Evolutionary conservation across 345 rosid genomes (phyloP).

Genomic region (Noccaea caerulescens): DNA sequence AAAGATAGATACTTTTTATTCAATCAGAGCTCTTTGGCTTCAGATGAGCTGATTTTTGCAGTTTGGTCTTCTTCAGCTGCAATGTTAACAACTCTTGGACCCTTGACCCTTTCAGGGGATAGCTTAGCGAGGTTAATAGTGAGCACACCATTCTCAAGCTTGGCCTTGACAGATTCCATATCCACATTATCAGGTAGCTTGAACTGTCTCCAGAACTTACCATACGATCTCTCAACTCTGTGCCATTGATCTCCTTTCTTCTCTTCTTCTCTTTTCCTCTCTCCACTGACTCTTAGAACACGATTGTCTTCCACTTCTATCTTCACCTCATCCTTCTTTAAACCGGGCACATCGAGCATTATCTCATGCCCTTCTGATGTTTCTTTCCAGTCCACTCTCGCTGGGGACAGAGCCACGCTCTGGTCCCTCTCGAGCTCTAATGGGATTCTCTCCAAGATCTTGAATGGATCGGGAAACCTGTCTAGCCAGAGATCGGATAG

Average conservation of each 20-base stretch:
- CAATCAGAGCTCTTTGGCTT: slow-evolving; percentile 60
- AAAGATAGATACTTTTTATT: not conserved
- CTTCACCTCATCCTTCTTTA: slow-evolving; percentile 80
- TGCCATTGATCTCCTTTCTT: slow-evolving; percentile 86
- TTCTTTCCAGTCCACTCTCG: slow-evolving; percentile 92
- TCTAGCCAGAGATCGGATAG: slow-evolving; percentile 55
- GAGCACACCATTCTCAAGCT: slow-evolving; percentile 77
- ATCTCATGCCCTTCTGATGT: slow-evolving; percentile 73
- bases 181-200: slow-evolving; percentile 80
- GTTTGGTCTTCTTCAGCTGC: slow-evolving; percentile 54
- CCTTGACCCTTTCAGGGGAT: slow-evolving; percentile 66
- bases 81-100: slow-evolving; percentile 64
- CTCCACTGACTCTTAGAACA: slow-evolving; percentile 72
- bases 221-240: slow-evolving; percentile 75
- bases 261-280: slow-evolving; percentile 79
- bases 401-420: slow-evolving; percentile 50
- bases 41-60: slow-evolving; percentile 47
- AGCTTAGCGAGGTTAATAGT: slow-evolving; percentile 61
- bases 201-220: slow-evolving; percentile 89
- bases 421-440: slow-evolving; percentile 58
- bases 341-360: slow-evolving; percentile 73
- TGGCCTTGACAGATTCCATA: slow-evolving; percentile 69
- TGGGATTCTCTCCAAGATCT: slow-evolving; percentile 72
- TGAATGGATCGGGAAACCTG: slow-evolving; percentile 61
- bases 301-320: slow-evolving; percentile 72